These are phyloP conservation scores for Jamesozyma piceae DNA, from an alignment of 805 yeast species.

Conservation along the genomic window DNA sequence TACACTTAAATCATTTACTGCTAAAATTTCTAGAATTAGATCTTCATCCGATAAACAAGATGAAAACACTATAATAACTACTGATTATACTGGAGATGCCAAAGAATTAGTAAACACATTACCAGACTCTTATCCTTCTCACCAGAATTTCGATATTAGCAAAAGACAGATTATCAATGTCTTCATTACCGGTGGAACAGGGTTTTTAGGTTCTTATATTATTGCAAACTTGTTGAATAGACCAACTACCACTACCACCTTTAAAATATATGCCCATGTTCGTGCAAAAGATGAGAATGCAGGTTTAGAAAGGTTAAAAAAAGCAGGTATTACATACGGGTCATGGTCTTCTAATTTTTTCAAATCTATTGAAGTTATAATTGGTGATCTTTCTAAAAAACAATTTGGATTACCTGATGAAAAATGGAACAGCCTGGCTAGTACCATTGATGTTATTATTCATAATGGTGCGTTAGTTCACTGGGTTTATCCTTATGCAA, in stretches of 20 bases:
- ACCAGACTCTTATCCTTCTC: slow-evolving; percentile 39
- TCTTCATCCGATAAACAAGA: slow-evolving; percentile 33
- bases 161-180: slow-evolving; percentile 40
- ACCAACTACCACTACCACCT: slow-evolving; percentile 30
- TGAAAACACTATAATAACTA: slow-evolving; percentile 17
- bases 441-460: slow-evolving; percentile 66
- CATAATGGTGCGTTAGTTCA: slow-evolving; percentile 98
- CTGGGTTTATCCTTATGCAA: slow-evolving; percentile 94
- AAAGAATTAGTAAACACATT: slow-evolving; percentile 37
- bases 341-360: slow-evolving; percentile 46
- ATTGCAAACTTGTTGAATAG: slow-evolving; percentile 66
- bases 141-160: slow-evolving; percentile 18
- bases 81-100: slow-evolving; percentile 69
- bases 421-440: slow-evolving; percentile 50
- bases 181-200: slow-evolving; percentile 92
- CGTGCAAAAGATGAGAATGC: slow-evolving; percentile 63
- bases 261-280: slow-evolving; percentile 78
- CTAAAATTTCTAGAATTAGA: slow-evolving; percentile 52
- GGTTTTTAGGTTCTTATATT: slow-evolving; percentile 89
- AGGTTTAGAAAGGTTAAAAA: slow-evolving; percentile 68
- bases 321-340: slow-evolving; percentile 76
- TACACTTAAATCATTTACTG: slow-evolving; percentile 70
- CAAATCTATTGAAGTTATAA: slow-evolving; percentile 52
- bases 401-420: slow-evolving; percentile 57
- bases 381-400: slow-evolving; percentile 71